phyloP scores from a whole-genome alignment of 495 filamentous ascomycete genomes.

The Penicillium fimorum region DNA sequence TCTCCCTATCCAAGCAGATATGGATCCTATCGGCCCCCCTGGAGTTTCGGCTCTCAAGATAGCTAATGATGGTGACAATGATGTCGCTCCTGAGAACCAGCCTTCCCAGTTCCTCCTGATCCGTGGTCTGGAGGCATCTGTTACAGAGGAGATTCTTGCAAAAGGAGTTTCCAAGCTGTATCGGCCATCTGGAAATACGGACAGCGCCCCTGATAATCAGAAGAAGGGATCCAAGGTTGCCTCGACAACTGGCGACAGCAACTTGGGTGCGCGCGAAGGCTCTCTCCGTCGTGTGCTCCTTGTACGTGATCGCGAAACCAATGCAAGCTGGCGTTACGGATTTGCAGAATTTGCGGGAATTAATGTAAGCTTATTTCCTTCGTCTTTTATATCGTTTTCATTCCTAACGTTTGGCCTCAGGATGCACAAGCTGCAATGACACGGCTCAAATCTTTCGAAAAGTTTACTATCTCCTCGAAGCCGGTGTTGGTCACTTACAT shows the following conservation, averaged over 20 bases:
- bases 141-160: slow-evolving; percentile 75
- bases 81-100: slow-evolving; percentile 69
- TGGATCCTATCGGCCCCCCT: slow-evolving; percentile 27
- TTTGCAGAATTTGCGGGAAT: slow-evolving; percentile 83
- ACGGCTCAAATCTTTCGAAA: slow-evolving; percentile 72
- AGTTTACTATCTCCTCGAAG: slow-evolving; percentile 81
- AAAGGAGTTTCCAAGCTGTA: slow-evolving; percentile 79
- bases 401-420: slow-evolving; percentile 32
- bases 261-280: slow-evolving; percentile 71
- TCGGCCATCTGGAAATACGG: slow-evolving; percentile 40
- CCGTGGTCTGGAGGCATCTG: slow-evolving; percentile 67
- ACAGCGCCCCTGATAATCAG: slow-evolving; percentile 21
- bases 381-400: slow-evolving; percentile 1
- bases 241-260: slow-evolving; percentile 70
- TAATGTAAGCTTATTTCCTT: slow-evolving; percentile 35
- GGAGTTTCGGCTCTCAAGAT: slow-evolving; percentile 38
- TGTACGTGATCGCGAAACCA: slow-evolving; percentile 68
- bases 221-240: slow-evolving; percentile 66
- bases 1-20: slow-evolving; percentile 23
- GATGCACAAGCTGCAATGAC: slow-evolving; percentile 76
- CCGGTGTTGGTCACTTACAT: slow-evolving; percentile 75
- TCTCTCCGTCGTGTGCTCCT: slow-evolving; percentile 76
- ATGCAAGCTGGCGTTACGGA: slow-evolving; percentile 83
- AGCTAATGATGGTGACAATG: slow-evolving; percentile 73
- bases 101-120: slow-evolving; percentile 82